A percentile compares a stretch with the other conserved stretches of the same genome.
phyloP scores from a whole-genome alignment of 805 yeast species.

The Brettanomyces naardenensis region DNA sequence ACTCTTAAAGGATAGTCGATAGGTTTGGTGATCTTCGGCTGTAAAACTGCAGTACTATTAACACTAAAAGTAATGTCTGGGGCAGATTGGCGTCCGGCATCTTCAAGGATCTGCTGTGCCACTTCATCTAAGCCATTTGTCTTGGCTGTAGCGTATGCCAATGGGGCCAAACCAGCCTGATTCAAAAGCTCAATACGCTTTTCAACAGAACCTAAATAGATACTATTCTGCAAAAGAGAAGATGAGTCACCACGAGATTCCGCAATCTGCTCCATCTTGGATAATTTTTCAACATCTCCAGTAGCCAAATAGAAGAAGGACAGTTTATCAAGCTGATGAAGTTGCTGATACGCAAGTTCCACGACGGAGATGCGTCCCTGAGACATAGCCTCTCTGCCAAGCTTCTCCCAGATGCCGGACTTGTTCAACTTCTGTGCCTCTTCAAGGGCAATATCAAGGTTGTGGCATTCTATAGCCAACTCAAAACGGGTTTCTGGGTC shows the following conservation, averaged over 20 bases:
- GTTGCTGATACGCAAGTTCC: constrained; percentile 83
- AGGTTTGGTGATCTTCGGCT: constrained; percentile 36
- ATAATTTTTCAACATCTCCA: constrained; percentile 70
- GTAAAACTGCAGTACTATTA: constrained; percentile 26
- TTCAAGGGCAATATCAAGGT: constrained; percentile 74
- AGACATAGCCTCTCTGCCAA: constrained; percentile 77
- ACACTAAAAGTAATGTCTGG: neutral
- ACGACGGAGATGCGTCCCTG: constrained; percentile 86
- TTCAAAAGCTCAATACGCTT: constrained; percentile 68
- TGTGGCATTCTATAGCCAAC: constrained; percentile 89
- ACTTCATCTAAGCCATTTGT: constrained; percentile 71
- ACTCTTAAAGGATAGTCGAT: constrained; percentile 79
- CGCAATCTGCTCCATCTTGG: constrained; percentile 84
- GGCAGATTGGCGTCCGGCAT: constrained; percentile 30
- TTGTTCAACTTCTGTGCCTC: constrained; percentile 78
- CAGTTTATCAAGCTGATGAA: constrained; percentile 78
- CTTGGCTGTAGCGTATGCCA: constrained; percentile 91
- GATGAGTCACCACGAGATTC: constrained; percentile 77
- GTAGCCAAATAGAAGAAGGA: constrained; percentile 81
- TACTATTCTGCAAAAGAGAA: constrained; percentile 74
- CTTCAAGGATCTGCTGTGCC: constrained; percentile 64
- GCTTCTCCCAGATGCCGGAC: constrained; percentile 58
- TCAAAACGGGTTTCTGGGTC: constrained; percentile 96
- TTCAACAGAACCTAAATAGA: constrained; percentile 68
- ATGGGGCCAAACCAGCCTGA: constrained; percentile 72